phyloP scores from a whole-genome alignment of 2,329 filamentous ascomycete species.

The Paracamarosporium sp. region DNA sequence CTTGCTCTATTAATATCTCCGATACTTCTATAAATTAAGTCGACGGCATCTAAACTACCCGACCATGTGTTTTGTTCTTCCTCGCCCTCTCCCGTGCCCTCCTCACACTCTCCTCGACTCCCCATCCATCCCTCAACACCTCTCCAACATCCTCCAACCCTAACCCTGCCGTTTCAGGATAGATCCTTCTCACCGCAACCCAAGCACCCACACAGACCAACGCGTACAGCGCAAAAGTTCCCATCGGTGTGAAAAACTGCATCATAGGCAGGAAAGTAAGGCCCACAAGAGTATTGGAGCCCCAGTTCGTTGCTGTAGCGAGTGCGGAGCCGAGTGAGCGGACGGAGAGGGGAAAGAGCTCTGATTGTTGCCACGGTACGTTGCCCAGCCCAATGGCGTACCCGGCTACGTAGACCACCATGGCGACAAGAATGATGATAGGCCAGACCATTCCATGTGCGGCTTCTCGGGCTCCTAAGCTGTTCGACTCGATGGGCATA shows the following conservation, averaged over 20 bases:
- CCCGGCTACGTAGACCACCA: constrained; percentile 82
- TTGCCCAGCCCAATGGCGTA: constrained; percentile 90
- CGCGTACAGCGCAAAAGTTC: constrained; percentile 85
- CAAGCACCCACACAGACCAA: constrained; percentile 73
- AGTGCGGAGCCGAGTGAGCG: constrained; percentile 75
- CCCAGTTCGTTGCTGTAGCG: constrained; percentile 86
- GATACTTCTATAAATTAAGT: too few species aligned
- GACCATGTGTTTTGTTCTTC: too few species aligned
- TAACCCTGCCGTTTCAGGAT: constrained; percentile 85
- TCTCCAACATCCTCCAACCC: constrained; percentile 80
- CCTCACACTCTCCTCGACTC: constrained; percentile 52
- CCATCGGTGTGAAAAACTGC: constrained; percentile 73
- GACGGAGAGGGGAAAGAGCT: constrained; percentile 81
- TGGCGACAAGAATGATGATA: constrained; percentile 70
- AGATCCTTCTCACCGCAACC: constrained; percentile 72
- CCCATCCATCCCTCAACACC: constrained; percentile 76
- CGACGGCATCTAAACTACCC: too few species aligned
- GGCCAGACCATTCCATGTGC: constrained; percentile 29
- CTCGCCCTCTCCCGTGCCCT: constrained; percentile 18
- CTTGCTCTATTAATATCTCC: constrained; percentile 1
- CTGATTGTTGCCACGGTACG: constrained; percentile 95
- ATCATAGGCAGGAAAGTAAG: constrained; percentile 89
- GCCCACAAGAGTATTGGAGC: constrained; percentile 83
- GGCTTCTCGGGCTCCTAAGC: constrained; percentile 58
- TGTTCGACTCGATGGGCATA: constrained; percentile 40